These are phyloP conservation scores for Malus sieversii DNA, from an alignment of 306 rosid species.

Conservation along the genomic window DNA sequence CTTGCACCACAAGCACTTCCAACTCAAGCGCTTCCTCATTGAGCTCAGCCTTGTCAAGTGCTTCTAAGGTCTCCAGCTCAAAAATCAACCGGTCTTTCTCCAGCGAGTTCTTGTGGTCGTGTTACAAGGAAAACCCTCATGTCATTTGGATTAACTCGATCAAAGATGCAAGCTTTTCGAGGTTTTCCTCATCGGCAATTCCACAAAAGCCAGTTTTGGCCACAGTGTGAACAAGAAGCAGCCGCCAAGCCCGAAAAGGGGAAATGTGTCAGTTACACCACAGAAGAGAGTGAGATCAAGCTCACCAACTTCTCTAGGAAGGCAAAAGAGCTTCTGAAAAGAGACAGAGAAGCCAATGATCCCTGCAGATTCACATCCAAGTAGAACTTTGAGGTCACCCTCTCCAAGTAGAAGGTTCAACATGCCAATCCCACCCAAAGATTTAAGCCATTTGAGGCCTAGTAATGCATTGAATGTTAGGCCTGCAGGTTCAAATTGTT, in stretches of 20 bases:
- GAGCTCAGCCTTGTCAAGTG: conserved; percentile 27
- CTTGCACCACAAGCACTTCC: conserved; percentile 22
- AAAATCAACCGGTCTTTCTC: conserved; percentile 52
- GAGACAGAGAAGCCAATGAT: conserved; percentile 27
- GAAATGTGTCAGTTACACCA: conserved; percentile 13
- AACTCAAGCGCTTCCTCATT: conserved; percentile 16
- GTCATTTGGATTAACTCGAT: conserved; percentile 55
- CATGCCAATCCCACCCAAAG: not conserved
- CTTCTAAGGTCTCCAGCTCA: conserved; percentile 33
- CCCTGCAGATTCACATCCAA: conserved; percentile 12
- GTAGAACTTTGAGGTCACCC: conserved; percentile 40
- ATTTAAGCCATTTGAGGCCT: not conserved
- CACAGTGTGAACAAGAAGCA: not conserved
- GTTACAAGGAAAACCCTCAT: conserved; percentile 67
- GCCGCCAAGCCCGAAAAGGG: conserved; percentile 13
- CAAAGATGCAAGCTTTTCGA: conserved; percentile 17
- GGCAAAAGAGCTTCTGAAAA: conserved; percentile 75
- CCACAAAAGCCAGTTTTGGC: conserved; percentile 3
- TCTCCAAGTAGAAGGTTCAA: conserved; percentile 54
- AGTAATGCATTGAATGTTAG: conserved; percentile 13
- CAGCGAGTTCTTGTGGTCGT: conserved; percentile 54
- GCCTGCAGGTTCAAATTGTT: conserved; percentile 26
- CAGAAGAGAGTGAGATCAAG: conserved; percentile 58
- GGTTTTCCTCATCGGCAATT: not conserved
- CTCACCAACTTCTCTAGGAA: conserved; percentile 40